phyloP scores from a whole-genome alignment of 2,329 filamentous ascomycete genomes.

The Aspergillus sojae region DNA sequence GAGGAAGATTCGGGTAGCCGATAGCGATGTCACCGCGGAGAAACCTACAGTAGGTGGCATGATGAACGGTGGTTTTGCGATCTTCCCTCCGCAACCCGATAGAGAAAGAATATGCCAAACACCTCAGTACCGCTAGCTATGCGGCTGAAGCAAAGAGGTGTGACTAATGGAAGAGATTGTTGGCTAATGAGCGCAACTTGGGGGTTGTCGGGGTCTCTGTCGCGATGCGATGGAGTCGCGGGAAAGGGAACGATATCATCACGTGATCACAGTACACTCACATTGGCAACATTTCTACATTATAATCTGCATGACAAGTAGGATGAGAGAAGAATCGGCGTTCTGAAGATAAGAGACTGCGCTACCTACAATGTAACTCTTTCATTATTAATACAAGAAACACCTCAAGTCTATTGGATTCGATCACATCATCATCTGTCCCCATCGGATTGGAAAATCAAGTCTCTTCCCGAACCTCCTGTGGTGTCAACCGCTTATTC shows the following conservation, averaged over 20 bases:
- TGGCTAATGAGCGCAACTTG: constrained; percentile 7
- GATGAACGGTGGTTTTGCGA: constrained; percentile 18
- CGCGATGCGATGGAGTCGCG: constrained; percentile 17
- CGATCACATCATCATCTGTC: constrained; percentile 9
- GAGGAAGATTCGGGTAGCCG: neutral
- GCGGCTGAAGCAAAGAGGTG: neutral
- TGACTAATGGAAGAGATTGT: neutral
- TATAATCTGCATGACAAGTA: neutral
- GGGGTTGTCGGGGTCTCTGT: constrained; percentile 3
- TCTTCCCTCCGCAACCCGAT: constrained; percentile 14
- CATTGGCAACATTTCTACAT: neutral
- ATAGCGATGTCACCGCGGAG: constrained; percentile 9
- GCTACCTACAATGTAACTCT: constrained; percentile 18
- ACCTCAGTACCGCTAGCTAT: neutral
- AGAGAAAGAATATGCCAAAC: neutral
- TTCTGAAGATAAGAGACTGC: constrained; percentile 6
- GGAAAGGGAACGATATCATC: constrained; percentile 7
- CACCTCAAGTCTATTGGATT: constrained; percentile 15
- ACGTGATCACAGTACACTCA: constrained; percentile 14
- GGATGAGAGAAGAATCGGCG: constrained; percentile 10
- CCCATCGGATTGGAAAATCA: constrained; percentile 1
- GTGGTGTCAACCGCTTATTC: neutral
- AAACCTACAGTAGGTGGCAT: constrained; percentile 41
- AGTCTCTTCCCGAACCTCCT: constrained; percentile 6
- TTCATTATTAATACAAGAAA: constrained; percentile 26